These are phyloP conservation scores for Chrysanthemum seticuspe DNA, from an alignment of 129 eudicot species.

Conservation along the genomic window DNA sequence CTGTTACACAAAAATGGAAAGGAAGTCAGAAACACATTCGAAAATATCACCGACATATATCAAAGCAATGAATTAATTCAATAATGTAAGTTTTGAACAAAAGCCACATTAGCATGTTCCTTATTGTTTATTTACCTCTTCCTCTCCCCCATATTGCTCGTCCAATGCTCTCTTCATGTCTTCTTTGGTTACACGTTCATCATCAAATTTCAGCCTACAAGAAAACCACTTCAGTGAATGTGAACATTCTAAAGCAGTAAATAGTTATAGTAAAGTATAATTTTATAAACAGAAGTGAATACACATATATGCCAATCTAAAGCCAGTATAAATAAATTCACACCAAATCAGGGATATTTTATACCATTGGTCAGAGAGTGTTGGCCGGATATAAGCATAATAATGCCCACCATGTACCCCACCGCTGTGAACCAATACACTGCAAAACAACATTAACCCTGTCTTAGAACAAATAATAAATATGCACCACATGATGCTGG, in stretches of 20 bases:
- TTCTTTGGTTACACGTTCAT: constrained; percentile 95
- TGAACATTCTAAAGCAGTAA: constrained; percentile 2
- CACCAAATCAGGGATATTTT: neutral
- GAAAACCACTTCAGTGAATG: constrained; percentile 9
- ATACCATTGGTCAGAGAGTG: constrained; percentile 88
- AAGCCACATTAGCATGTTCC: constrained; percentile 14
- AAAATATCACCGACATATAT: constrained; percentile 12
- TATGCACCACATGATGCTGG: constrained; percentile 11
- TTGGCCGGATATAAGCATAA: constrained; percentile 87
- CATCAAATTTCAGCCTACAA: constrained; percentile 89
- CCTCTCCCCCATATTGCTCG: constrained; percentile 99
- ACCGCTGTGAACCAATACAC: constrained; percentile 97
- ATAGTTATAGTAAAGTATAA: neutral
- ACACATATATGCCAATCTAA: neutral
- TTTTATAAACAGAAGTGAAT: neutral
- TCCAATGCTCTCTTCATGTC: constrained; percentile 91
- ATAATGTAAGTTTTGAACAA: constrained; percentile 9
- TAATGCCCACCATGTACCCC: constrained; percentile 98
- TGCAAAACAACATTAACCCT: constrained; percentile 39
- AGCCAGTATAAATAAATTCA: neutral
- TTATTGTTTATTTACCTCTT: constrained; percentile 57
- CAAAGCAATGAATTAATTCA: neutral
- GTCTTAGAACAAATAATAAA: constrained; percentile 14
- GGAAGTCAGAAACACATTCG: constrained; percentile 18
- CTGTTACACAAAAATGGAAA: constrained; percentile 33